phyloP scores from a whole-genome alignment of 2,329 filamentous ascomycete species.

The Colletotrichum trifolii region DNA sequence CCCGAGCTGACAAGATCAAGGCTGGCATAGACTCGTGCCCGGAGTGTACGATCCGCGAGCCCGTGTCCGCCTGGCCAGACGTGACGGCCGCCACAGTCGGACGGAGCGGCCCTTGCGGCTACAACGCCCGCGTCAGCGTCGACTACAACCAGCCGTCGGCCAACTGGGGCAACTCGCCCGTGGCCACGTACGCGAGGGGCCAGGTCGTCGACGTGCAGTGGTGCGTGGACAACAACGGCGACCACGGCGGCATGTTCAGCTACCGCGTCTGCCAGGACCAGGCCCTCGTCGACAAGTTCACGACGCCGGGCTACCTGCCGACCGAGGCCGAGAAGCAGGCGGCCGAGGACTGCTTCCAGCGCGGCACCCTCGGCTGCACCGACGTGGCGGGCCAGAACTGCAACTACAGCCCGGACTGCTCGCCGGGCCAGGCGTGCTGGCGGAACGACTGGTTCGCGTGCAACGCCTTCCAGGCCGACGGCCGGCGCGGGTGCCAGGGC shows the following conservation, averaged over 20 bases:
- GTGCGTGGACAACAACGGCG: constrained; percentile 67
- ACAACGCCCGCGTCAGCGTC: constrained; percentile 62
- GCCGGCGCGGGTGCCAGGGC: constrained; percentile 54
- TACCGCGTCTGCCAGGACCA: constrained; percentile 66
- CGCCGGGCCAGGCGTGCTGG: constrained; percentile 54
- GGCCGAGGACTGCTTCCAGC: constrained; percentile 63
- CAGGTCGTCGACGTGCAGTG: constrained; percentile 62
- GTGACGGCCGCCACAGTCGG: constrained; percentile 57
- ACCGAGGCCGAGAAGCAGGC: constrained; percentile 63
- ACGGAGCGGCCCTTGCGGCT: constrained; percentile 62
- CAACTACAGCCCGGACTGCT: constrained; percentile 60
- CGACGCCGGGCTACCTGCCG: constrained; percentile 58
- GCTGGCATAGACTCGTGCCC: constrained; percentile 62
- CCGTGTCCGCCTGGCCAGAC: constrained; percentile 61
- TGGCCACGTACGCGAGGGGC: constrained; percentile 57
- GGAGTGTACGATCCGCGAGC: constrained; percentile 65
- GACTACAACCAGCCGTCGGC: constrained; percentile 62
- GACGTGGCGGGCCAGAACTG: constrained; percentile 62
- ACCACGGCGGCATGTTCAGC: constrained; percentile 67
- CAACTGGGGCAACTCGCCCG: constrained; percentile 56
- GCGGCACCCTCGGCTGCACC: constrained; percentile 58
- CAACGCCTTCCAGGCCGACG: constrained; percentile 53
- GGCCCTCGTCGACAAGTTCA: constrained; percentile 60
- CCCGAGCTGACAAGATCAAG: constrained; percentile 41
- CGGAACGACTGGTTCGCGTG: constrained; percentile 68